Evolutionary conservation across 1,139 yeast species (phyloP).

Genomic region (Barnettozyma hawaiiensis): DNA sequence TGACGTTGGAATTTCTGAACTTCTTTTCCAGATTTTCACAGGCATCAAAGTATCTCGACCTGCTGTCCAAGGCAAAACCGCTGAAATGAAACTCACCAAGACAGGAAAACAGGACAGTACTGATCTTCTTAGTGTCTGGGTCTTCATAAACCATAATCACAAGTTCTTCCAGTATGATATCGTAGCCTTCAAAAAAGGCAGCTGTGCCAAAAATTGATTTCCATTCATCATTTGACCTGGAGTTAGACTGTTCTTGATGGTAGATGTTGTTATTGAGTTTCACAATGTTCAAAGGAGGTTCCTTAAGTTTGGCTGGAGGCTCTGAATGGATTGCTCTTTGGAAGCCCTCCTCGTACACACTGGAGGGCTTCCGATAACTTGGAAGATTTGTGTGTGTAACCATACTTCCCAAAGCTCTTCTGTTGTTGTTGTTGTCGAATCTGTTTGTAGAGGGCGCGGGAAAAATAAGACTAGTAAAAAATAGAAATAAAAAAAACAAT

Average conservation of each 20-base stretch:
- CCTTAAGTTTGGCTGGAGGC: conserved; percentile 7
- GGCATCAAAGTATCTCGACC: conserved; percentile 74
- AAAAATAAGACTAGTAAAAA: no score
- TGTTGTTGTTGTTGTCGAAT: no score
- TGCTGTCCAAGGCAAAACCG: conserved; percentile 51
- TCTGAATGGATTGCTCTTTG: conserved; percentile 9
- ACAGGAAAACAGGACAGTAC: conserved; percentile 59
- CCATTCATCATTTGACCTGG: conserved; percentile 26
- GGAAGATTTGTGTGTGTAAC: background rate
- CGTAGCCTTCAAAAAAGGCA: conserved; percentile 51
- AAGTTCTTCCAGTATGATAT: conserved; percentile 46
- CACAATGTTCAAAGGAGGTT: conserved; percentile 20
- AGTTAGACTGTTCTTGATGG: conserved; percentile 2
- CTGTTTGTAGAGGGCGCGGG: no score
- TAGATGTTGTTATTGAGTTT: conserved; percentile 18
- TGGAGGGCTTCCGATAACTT: conserved; percentile 16
- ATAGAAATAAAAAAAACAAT: background rate
- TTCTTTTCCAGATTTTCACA: conserved; percentile 57
- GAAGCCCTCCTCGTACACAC: conserved; percentile 20
- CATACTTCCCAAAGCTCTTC: background rate
- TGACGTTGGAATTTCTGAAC: conserved; percentile 51
- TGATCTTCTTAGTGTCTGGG: conserved; percentile 40
- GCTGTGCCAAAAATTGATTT: conserved; percentile 42
- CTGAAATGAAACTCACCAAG: conserved; percentile 64
- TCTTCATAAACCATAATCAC: conserved; percentile 50